Evolutionary conservation across 2,329 filamentous ascomycete genomes (phyloP), one percentile per base, ranked within the genome.

Genomic region (Biscogniauxia mediterranea): DNA sequence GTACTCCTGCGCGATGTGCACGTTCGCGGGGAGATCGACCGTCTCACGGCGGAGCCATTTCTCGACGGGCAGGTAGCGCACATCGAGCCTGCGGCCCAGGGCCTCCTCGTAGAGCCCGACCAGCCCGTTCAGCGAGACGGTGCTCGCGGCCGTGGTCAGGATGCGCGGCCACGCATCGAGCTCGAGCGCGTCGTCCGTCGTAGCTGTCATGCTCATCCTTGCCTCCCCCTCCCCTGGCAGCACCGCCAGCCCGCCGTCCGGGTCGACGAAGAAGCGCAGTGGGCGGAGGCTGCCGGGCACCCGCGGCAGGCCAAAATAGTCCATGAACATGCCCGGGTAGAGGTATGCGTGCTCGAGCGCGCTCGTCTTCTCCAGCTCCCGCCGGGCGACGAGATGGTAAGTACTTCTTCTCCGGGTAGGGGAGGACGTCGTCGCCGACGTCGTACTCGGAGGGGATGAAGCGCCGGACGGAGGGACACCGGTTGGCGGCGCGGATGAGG

Each of bases 371-470:
- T 69, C 72, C 13, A 76, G 68, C 57, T 68, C 71, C 17, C 64
- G 66, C 38, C 74, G 63, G 8, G 67, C 71, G 8, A 54, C 53
- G 4, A 68, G 32, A 55, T 76, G 74, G 28, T 69, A 74, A 73
- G 28, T 69, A 74, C 38, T 52, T 60, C 66, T 76, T 76, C 55
- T 75, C 70, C 5, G 68, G 69, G 57, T 75, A 76, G 2, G 74
- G 73, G 1, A 76, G 67, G 9, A 75, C 59, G 21, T 71, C 57
- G 56, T 76, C 74, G 1, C 66, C 64, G n/a, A 70, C 65, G 32
- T 76, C 69, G 59, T 77, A 77, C 56, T 76, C 75, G 32, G 74
- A 76, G 2, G 76, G 76, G 9, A 75, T 68, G 66, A 77, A 77
- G 57, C 75, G 69, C 55, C 60, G 67, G n/a, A 76, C 73, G 38